Base-by-base conservation (phyloP, 2,329 filamentous ascomycete species). In the Chaetothyriales sp. region DNA sequence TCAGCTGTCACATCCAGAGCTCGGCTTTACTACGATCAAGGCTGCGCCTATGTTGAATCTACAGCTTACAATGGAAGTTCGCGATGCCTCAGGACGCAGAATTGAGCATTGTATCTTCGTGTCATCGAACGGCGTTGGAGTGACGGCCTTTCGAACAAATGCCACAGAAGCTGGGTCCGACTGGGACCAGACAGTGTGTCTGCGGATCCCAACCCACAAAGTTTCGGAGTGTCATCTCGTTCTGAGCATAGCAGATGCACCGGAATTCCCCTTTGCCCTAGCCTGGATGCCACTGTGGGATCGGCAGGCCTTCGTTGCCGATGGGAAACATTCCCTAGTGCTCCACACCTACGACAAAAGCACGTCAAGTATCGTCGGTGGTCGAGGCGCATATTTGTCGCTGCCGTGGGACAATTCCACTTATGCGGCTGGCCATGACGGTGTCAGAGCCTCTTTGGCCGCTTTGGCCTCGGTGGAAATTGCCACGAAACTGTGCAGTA, bases 201-300 rank as follows among this genome's bases (percentile, higher is more conserved):
- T 98, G 28, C 83, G 82, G 2, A 77, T 98, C 43, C 76, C 83
- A 0, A 82, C 87, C 0, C 77, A 85, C 48, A 85, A 95, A 58
- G 90, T 98, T 0, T 77, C 83, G 2, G 80, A 81, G 19, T 83
- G 86, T 9, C 92, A 98, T 70, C 73, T 97, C 22, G 86, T 94
- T 33, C 85, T 98, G 78, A 89, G 87, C 59, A 72, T 98, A 51
- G 83, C 89, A 7, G 89, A 97, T 68, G 80, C 86, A 48, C 89
- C 90, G 0, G 83, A 85, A 51, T 83, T 87, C 46, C 89, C 92
- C 0, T 95, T 97, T 66, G 90, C 92, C 2, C 76, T 97, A 44
- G 86, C 86, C 13, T 89, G 94, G 76, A 83, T 98, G 73, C 92
- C 92, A 0, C 74, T 98, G 1, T 98, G 94, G 92, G 86, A 90